Evolutionary conservation across 805 yeast genomes (phyloP), one percentile per base, ranked within the genome.

Genomic region (Kuraishia piskuri): DNA sequence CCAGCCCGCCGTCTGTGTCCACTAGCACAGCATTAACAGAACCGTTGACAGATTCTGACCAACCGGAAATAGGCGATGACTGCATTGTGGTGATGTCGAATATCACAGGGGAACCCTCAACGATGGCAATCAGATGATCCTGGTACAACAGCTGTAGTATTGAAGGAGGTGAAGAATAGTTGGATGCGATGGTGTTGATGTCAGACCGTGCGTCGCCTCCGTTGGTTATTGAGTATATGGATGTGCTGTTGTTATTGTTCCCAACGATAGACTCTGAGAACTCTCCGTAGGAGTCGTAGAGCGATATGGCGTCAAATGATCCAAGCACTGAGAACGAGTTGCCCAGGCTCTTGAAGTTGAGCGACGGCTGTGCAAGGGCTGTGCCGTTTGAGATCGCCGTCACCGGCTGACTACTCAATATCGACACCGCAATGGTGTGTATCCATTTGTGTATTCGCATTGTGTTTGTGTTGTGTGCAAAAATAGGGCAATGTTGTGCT

Each of bases 21-120:
- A 82, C 78, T 46, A 71, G 69, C 0, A 79, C 74, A 0, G 83
- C 60, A 2, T 65, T 59, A 2, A 85, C 74, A 1, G 63, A 54
- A 5, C 82, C 84, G 2, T 63, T 49, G 1, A 66, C 68, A 5
- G 36, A 26, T n/a, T 58, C 31, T 3, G 56, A 44, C 73, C 73
- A 69, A 25, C 46, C 26, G 12, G 7, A 5, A 4, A 50, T 22
- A 22, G 21, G n/a, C 10, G 20, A 8, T 2, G 21, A 21, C n/a
- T 19, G 14, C 21, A 31, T 17, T 19, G 36, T 24, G 22, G 36
- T 50, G n/a, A 20, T 17, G 40, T 50, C 40, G 48, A 20, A 50
- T 7, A 40, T 3, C 22, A 22, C 31, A 12, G 52, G 52, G 36
- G 47, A 10, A 19, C 52, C 52, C 22, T 50, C 52, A 3, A 50